A percentile compares a stretch with the other conserved stretches of the same genome.
These are phyloP conservation scores for Bothriochloa decipiens DNA, from an alignment of 176 grass and related monocot species.

Conservation along the genomic window DNA sequence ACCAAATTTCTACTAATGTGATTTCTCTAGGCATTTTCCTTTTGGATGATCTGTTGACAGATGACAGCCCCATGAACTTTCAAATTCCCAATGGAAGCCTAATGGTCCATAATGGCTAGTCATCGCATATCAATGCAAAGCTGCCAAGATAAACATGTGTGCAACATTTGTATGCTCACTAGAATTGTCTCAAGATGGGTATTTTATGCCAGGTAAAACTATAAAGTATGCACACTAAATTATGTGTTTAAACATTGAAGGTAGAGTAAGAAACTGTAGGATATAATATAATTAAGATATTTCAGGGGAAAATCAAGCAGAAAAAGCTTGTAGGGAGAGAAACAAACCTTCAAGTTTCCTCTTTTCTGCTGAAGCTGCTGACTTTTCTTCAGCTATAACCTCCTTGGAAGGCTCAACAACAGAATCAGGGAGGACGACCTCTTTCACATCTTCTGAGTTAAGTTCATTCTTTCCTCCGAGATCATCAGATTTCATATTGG, in stretches of 20 bases:
- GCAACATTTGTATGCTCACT: slow-evolving; percentile 13
- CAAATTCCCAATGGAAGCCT: neutral
- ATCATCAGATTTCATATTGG: slow-evolving; percentile 59
- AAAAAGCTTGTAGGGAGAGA: slow-evolving; percentile 13
- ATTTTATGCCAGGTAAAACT: neutral
- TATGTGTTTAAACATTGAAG: neutral
- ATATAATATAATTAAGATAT: neutral
- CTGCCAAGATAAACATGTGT: neutral
- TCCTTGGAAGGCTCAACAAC: slow-evolving; percentile 47
- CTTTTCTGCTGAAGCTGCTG: slow-evolving; percentile 66
- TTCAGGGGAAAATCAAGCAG: neutral
- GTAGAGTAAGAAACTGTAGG: neutral
- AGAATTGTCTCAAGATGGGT: slow-evolving; percentile 4
- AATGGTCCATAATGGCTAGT: neutral
- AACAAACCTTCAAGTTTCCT: slow-evolving; percentile 91
- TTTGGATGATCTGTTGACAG: neutral
- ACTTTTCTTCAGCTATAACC: slow-evolving; percentile 61
- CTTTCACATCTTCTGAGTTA: slow-evolving; percentile 60
- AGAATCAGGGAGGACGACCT: slow-evolving; percentile 51
- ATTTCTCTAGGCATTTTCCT: neutral
- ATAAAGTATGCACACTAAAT: neutral
- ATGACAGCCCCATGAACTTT: neutral
- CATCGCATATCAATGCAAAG: neutral
- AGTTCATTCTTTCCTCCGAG: slow-evolving; percentile 46
- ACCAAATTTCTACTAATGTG: slow-evolving; percentile 1